Evolutionary conservation across 2,329 filamentous ascomycete species (phyloP).

Genomic region (Tolypocladium sp.): DNA sequence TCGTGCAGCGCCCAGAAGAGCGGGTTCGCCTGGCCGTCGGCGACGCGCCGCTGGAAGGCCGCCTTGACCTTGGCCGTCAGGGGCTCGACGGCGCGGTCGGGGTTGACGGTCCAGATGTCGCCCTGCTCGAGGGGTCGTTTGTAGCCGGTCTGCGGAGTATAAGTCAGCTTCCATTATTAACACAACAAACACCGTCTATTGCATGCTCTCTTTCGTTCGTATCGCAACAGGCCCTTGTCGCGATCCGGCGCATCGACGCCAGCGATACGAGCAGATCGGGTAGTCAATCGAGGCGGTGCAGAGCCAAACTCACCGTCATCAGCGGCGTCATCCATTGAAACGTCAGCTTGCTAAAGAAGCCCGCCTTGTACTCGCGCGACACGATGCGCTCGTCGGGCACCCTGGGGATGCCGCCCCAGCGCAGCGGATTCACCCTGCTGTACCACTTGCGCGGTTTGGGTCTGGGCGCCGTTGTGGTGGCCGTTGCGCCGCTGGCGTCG

Average conservation of each 20-base stretch:
- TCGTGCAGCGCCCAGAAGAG: constrained; percentile 78
- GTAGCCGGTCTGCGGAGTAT: constrained; percentile 58
- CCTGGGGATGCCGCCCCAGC: constrained; percentile 47
- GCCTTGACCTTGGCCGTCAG: constrained; percentile 57
- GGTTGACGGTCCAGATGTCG: constrained; percentile 87
- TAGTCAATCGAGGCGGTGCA: background rate
- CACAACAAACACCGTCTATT: background rate
- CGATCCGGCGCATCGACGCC: background rate
- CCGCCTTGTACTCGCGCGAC: constrained; percentile 64
- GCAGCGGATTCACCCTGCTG: constrained; percentile 50
- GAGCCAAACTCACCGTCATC: constrained; percentile 55
- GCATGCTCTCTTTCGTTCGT: too few species aligned
- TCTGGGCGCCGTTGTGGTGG: constrained; percentile 25
- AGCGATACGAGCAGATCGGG: background rate
- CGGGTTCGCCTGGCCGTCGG: constrained; percentile 61
- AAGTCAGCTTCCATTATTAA: background rate
- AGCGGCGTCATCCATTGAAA: constrained; percentile 89
- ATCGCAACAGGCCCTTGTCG: background rate
- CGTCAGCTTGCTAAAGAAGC: constrained; percentile 64
- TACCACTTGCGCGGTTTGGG: constrained; percentile 40
- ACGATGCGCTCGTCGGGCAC: constrained; percentile 42
- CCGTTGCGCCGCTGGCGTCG: constrained; percentile 38
- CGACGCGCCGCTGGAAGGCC: constrained; percentile 60
- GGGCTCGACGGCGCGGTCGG: constrained; percentile 61
- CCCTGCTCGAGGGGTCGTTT: constrained; percentile 71